A percentile compares a stretch with the other conserved stretches of the same genome.
phyloP scores from a whole-genome alignment of 306 rosid species.

The Citrullus colocynthis region DNA sequence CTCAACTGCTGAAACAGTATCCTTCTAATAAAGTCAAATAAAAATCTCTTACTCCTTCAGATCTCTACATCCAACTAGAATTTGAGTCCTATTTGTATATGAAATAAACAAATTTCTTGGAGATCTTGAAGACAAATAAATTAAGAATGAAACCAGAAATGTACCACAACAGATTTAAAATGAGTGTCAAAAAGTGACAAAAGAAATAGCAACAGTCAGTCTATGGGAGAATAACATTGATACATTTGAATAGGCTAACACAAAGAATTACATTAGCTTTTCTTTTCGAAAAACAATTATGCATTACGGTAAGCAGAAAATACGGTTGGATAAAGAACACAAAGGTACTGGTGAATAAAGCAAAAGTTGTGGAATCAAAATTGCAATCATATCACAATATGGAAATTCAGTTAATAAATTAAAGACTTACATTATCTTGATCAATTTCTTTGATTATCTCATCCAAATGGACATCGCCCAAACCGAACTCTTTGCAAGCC shows the following conservation, averaged over 20 bases:
- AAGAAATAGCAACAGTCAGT: neutral
- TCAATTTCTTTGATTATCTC: conserved; percentile 65
- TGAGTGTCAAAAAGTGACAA: neutral
- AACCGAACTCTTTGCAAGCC: conserved; percentile 65
- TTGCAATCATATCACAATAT: neutral
- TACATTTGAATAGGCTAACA: neutral
- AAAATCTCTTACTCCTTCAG: neutral
- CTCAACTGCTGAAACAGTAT: neutral
- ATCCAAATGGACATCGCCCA: conserved; percentile 63
- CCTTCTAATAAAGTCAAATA: neutral
- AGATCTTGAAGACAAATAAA: neutral
- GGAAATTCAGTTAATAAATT: neutral
- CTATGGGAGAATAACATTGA: neutral
- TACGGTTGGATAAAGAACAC: neutral
- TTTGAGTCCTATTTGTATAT: neutral
- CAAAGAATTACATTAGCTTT: conserved; percentile 47
- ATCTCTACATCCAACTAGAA: neutral
- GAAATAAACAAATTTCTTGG: neutral
- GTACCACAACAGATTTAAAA: neutral
- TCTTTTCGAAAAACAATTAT: too few species aligned
- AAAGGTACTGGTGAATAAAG: neutral
- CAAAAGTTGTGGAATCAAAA: neutral
- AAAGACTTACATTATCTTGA: conserved; percentile 57
- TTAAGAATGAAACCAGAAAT: neutral
- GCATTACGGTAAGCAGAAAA: neutral